These are phyloP conservation scores for Leonotis leonurus DNA, from an alignment of 257 asterid genomes.

Conservation along the genomic window DNA sequence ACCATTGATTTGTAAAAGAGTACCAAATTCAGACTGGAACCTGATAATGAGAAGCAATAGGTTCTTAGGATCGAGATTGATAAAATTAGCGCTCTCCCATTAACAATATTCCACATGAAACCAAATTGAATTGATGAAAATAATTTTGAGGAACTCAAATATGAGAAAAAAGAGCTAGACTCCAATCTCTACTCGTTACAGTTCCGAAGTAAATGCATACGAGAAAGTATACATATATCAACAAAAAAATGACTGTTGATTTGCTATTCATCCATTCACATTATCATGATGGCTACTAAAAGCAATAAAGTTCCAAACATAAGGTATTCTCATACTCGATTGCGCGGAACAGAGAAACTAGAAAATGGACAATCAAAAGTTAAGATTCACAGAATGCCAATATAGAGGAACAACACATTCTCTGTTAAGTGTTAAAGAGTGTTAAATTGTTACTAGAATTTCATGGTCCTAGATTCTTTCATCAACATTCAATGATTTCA, in stretches of 20 bases:
- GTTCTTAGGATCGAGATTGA: neutral
- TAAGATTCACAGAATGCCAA: neutral
- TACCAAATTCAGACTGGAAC: neutral
- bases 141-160: no score
- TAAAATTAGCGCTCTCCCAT: neutral
- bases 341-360: neutral
- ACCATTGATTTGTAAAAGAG: neutral
- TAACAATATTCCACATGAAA: neutral
- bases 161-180: neutral
- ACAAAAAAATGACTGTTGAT: neutral
- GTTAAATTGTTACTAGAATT: neutral
- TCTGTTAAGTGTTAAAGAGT: neutral
- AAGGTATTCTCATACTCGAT: no score
- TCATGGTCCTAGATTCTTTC: neutral
- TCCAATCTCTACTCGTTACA: neutral
- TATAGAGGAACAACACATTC: neutral
- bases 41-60: neutral
- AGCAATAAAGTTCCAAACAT: neutral
- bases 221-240: neutral
- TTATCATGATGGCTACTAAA: neutral
- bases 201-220: neutral
- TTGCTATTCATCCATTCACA: neutral
- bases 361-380: neutral
- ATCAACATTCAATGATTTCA: neutral
- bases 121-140: neutral